Percentiles rank a stretch among this genome's conserved stretches.
phyloP scores from a whole-genome alignment of 176 grass and related monocot species.

The Areca catechu region DNA sequence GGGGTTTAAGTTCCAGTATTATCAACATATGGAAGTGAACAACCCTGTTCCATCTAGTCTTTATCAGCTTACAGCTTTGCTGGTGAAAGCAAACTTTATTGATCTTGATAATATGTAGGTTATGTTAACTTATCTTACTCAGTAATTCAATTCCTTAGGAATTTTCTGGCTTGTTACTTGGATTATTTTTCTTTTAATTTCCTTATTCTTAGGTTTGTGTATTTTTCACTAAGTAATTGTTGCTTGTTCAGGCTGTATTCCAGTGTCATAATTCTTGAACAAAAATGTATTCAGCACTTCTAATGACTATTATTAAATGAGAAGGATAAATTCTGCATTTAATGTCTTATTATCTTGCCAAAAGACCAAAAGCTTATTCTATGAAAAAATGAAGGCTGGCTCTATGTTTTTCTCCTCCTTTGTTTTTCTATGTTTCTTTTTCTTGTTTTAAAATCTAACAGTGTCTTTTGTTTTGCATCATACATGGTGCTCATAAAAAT shows the following conservation, averaged over 20 bases:
- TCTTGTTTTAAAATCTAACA: conserved; percentile 1
- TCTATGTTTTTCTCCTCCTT: no score
- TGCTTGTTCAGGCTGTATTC: neutral
- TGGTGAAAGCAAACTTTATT: conserved; percentile 83
- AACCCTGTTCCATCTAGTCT: conserved; percentile 58
- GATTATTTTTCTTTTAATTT: no score
- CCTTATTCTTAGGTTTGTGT: neutral
- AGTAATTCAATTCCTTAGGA: neutral
- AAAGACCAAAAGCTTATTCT: no score
- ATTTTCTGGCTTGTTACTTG: neutral
- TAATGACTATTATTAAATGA: no score
- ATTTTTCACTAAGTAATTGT: neutral
- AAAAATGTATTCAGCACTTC: no score
- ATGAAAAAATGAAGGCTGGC: no score
- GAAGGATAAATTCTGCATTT: no score
- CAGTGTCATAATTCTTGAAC: no score
- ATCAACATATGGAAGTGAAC: conserved; percentile 86
- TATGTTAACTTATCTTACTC: neutral
- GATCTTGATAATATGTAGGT: conserved; percentile 93
- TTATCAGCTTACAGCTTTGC: conserved; percentile 63
- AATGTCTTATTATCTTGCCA: no score
- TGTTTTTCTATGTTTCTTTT: neutral
- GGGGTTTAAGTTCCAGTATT: conserved; percentile 98
- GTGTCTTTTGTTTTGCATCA: conserved; percentile 4
- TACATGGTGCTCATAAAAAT: conserved; percentile 1